Evolutionary conservation across 768 basidiomycete species (phyloP), one percentile per base, ranked within the genome.

Genomic region (Auricularia sp.): DNA sequence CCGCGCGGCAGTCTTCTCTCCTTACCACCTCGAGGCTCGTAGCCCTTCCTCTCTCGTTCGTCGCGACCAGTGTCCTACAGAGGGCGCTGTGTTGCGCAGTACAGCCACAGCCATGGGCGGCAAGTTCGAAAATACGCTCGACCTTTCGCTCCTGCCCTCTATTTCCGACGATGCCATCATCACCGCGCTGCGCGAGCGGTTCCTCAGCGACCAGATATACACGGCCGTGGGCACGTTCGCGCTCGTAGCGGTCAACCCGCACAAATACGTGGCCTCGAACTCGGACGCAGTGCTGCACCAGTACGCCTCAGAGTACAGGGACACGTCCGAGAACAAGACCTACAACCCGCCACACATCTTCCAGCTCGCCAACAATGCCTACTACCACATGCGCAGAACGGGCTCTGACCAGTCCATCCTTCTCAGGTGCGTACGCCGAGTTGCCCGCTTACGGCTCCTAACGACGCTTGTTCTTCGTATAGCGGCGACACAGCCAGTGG

Each of bases 311-410:
- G 88, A 95, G 70, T 93, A 94, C 72, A 83, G 91, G 53, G 86
- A 91, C 70, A 87, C 89, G 4, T 77, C 81, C 10, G 81, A 83
- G 61, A 81, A 83, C 69, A 87, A 84, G 74, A 78, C 80, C 61
- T 73, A 75, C 8, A 79, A 87, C 2, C 83, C 87, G 39, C 96
- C 96, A 1, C 96, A 99, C 71, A 86, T 98, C 53, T 98, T 97
- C 73, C 88, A 94, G 71, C 80, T 93, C 59, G 91, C 92, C 4
- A 88, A 93, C 70, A 89, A 91, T 76, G 87, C 92, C 3, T 98
- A 95, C 76, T 98, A 94, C 74, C 93, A 98, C 75, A 96, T 98
- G 94, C 81, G 87, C 61, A 80, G 96, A 69, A 99, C 96, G 0
- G 83, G 85, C 1, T 92, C 96, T 79, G 96, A 99, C 74, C 96